Base-by-base conservation (phyloP, 768 basidiomycete genomes). In the Amanita jacksonii region DNA sequence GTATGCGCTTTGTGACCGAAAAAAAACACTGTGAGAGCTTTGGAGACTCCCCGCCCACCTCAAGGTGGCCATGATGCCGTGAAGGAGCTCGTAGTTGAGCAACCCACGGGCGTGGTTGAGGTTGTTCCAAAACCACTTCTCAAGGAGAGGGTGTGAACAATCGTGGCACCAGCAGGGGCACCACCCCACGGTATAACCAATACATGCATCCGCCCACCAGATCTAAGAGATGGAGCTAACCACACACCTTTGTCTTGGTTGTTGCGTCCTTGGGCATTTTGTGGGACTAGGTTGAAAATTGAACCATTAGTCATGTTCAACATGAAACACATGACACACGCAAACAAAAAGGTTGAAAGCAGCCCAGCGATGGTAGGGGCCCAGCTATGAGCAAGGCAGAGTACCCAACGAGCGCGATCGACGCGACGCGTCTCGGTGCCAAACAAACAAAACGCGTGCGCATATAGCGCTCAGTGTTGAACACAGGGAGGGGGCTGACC, bases 261-360 rank as follows among this genome's bases (percentile, higher is more conserved):
- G 74, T 66, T 30, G 74, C 62, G 62, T 78, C 84, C 63, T 86
- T 88, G 53, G 85, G 85, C 86, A 87, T 89, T 81, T 77, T 56
- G 27, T 45, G 33, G 43, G 48, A 39, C 41, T 47, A 35, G 18
- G 31, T 18, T 42, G 12, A 32, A 43, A 48, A 16, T 45, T 36
- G 32, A 41, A 49, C 41, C 24, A 49, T 24, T 28, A 40, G 43
- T 33, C 38, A 33, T 34, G 32, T 43, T 33, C 23, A 37, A 41
- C 43, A 42, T 41, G 47, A 49, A 31, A 45, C 36, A 45, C 34
- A 16, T 28, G 20, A 42, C 34, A 45, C 39, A 45, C 12, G 46
- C 12, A 39, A 33, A 46, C 33, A 44, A 38, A 5, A 13, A 28
- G 7, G 34, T 12, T 6, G n/a, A 25, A 19, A 18, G 23, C 20